Evolutionary conservation across 441 rosid genomes (phyloP), one percentile per base, ranked within the genome.

Genomic region (Biscutella laevigata): DNA sequence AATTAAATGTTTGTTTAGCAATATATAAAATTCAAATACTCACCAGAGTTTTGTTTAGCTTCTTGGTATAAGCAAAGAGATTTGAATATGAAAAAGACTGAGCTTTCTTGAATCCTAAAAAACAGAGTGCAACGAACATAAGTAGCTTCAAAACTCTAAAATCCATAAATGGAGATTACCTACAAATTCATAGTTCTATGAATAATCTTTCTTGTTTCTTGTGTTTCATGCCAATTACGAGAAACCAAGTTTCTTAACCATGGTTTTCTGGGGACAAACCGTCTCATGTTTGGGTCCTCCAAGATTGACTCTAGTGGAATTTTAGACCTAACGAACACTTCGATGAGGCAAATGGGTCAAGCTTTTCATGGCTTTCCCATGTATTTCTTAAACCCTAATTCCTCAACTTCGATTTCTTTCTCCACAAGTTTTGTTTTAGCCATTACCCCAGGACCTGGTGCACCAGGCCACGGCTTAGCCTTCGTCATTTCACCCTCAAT

Each of bases 371-470:
- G 70, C 11, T 59, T 66, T 11, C 60, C 65, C 41, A 35, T 66
- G 0, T 4, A 35, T 2, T 66, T 58, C 8, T 2, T 26, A 22
- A 57, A 22, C 7, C 29, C 40, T 7, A 59, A 48, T 32, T 37
- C 64, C 0, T 36, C 70, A 0, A 29, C 43, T 11, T 11, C 41
- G 1, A 3, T 65, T 41, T 65, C 70, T 35, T 58, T 65, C 13
- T 65, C 70, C 35, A 65, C 70, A 43, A 50, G 64, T 6, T 65
- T 65, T 14, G 64, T 65, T 6, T 65, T 65, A 1, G 54, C 59
- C 19, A 57, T 65, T 36, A 40, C 54, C 30, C 29, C 15, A 20
- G 64, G 59, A 15, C 4, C 38, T 4, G 56, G 49, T 0, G 49
- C 64, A 36, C 70, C 60, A 6, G 65, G 70, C 25, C 70, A 58